Percentiles rank a stretch among this genome's conserved stretches.
Conservation (phyloP, 352 stramenopile species). For the Globisporangium uncinulatum region DNA sequence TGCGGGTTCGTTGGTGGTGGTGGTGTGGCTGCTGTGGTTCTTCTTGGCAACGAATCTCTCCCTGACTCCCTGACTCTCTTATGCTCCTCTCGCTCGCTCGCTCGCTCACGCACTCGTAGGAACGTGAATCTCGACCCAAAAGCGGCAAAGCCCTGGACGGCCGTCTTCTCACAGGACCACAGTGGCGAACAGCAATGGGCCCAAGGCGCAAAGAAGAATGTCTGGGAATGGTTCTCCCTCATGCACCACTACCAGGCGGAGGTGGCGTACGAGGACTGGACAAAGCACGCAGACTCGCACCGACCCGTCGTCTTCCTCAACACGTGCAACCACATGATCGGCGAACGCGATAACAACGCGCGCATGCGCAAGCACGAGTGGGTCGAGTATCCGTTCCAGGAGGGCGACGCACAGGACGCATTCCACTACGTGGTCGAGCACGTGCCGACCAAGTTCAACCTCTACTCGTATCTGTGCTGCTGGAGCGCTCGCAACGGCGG, state of each 20-base stretch:
- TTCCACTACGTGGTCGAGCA: conserved; percentile 75
- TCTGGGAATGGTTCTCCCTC: conserved; percentile 85
- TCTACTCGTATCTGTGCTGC: conserved; percentile 84
- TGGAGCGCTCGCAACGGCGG: conserved; percentile 71
- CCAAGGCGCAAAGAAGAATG: conserved; percentile 78
- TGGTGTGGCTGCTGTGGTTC: not conserved
- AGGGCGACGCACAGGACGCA: conserved; percentile 58
- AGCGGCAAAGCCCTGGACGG: conserved; percentile 39
- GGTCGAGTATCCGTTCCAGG: conserved; percentile 77
- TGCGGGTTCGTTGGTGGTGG: not conserved
- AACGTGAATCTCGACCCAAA: conserved; percentile 55
- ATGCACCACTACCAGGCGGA: conserved; percentile 84
- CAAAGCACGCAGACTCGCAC: conserved; percentile 27
- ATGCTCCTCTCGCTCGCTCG: not conserved
- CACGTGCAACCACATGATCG: conserved; percentile 90
- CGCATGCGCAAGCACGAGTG: conserved; percentile 73
- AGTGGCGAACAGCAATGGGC: conserved; percentile 73
- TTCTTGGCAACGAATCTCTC: not conserved
- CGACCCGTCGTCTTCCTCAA: conserved; percentile 81
- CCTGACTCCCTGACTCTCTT: not conserved
- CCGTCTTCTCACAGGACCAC: conserved; percentile 71
- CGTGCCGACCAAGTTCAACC: conserved; percentile 82
- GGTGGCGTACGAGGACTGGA: conserved; percentile 42
- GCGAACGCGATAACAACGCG: conserved; percentile 78
- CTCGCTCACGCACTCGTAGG: conserved; percentile 20